Base-by-base conservation (phyloP, 164 flowering plant genomes). In the Aristolochia fimbriata region DNA sequence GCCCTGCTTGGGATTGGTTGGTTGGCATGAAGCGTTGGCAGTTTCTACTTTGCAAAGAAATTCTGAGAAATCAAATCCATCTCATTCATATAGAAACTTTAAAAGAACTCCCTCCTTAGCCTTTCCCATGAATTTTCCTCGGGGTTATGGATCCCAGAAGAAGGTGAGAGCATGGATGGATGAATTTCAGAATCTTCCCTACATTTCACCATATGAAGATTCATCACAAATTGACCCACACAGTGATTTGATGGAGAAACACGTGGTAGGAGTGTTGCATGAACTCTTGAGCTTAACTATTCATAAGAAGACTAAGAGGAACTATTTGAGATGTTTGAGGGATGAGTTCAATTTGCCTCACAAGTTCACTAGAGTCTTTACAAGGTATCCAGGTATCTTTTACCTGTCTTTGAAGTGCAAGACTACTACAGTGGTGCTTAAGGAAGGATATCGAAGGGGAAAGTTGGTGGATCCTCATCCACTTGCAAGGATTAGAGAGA, bases 211-310 rank as follows among this genome's bases (percentile, higher is more conserved):
- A 0, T 93, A 93, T 70, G 97, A 88, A 69, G 92, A 88, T 65
- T 82, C 82, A 2, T 68, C 72, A 15, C 67, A 73, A 22, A 80
- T 93, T 52, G 95, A 90, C 63, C 92, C 89, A 0, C 67, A 69
- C n/a, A 93, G 97, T 55, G 94, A 93, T 22, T 76, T 93, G 20
- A 90, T 93, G 99, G 99, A 93, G 87, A 93, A 90, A 65, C 65
- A 95, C 53, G 89, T 88, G 47, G 95, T 93, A 53, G 99, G 96
- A 33, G 83, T 93, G 30, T 62, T 93, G 60, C 99, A 93, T 62
- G 99, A 88, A 80, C 43, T 90, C 49, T 69, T 93, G 78, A 83
- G 89, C 72, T 79, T 88, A 77, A 86, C 92, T 31, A 74, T 90
- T 65, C 88, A 93, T 72, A 93, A 88, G 81, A 93, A 90, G 66